These are phyloP conservation scores for Escallonia herrerae DNA, from an alignment of 129 eudicot species.

Conservation along the genomic window DNA sequence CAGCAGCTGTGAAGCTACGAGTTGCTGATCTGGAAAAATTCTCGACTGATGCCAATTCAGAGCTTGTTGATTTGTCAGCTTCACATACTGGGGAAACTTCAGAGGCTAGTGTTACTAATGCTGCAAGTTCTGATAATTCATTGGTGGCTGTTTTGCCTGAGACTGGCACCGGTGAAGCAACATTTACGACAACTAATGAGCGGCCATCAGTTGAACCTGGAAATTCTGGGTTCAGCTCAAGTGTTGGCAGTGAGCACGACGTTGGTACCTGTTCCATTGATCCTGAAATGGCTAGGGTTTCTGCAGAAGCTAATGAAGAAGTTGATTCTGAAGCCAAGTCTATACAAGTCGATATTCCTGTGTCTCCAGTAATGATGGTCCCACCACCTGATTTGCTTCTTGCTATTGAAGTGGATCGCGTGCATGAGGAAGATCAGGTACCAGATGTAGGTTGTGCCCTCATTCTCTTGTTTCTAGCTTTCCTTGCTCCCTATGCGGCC, in stretches of 20 bases:
- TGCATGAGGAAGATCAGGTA: slow-evolving; percentile 76
- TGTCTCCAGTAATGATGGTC: slow-evolving; percentile 27
- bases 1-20: slow-evolving; percentile 22
- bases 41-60: slow-evolving; percentile 18
- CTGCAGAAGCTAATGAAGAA: slow-evolving; percentile 18
- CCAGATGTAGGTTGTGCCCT: slow-evolving; percentile 97
- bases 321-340: slow-evolving; percentile 20
- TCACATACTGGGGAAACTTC: slow-evolving; percentile 14
- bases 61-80: slow-evolving; percentile 21
- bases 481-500: slow-evolving; percentile 8
- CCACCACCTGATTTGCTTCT: slow-evolving; percentile 17
- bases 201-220: slow-evolving; percentile 27
- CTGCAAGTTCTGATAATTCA: slow-evolving; percentile 22
- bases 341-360: slow-evolving; percentile 17
- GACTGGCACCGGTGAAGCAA: slow-evolving; percentile 5
- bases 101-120: slow-evolving; percentile 19
- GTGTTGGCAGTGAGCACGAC: slow-evolving; percentile 15
- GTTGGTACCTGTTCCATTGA: slow-evolving; percentile 13
- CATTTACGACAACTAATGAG: slow-evolving; percentile 1
- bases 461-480: slow-evolving; percentile 42
- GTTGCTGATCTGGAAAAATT: slow-evolving; percentile 26
- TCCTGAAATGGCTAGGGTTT: slow-evolving; percentile 11
- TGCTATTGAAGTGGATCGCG: slow-evolving; percentile 32
- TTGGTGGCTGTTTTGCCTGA: slow-evolving; percentile 15
- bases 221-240: slow-evolving; percentile 8